Conservation (phyloP, 2,329 filamentous ascomycete species). For the Penicillium sumatraense region DNA sequence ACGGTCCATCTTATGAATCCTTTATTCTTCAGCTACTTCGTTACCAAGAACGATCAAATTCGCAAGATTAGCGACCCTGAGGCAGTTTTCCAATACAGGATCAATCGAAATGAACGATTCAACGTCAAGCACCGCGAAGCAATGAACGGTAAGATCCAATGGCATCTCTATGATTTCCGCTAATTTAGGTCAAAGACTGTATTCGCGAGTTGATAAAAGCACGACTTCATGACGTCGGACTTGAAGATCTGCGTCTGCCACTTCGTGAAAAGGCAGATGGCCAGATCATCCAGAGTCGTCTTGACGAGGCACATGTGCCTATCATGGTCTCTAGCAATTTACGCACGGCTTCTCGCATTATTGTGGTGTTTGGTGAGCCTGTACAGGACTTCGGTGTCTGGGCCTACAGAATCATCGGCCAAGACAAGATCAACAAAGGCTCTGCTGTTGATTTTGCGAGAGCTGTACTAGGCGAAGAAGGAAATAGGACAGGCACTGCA, state of each 20-base stretch:
- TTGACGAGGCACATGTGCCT: conserved; percentile 63
- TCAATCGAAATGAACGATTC: conserved; percentile 73
- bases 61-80: conserved; percentile 70
- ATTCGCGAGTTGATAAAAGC: conserved; percentile 63
- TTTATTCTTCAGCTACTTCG: conserved; percentile 66
- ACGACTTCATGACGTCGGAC: conserved; percentile 65
- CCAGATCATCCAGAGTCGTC: conserved; percentile 8
- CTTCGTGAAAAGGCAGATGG: conserved; percentile 1
- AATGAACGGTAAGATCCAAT: conserved; percentile 65
- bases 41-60: conserved; percentile 77
- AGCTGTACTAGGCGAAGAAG: conserved; percentile 39
- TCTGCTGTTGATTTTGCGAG: conserved; percentile 69
- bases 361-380: conserved; percentile 76
- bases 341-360: conserved; percentile 61
- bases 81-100: conserved; percentile 73
- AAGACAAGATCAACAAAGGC: conserved; percentile 71
- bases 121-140: conserved; percentile 76
- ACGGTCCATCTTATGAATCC: background rate
- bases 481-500: conserved; percentile 30
- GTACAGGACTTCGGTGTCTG: conserved; percentile 75
- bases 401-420: conserved; percentile 68
- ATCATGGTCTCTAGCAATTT: conserved; percentile 70
- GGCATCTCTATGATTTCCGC: background rate
- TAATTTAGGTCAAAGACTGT: conserved; percentile 46
- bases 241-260: conserved; percentile 67